phyloP scores from a whole-genome alignment of 164 flowering plant genomes.

The Aristolochia contorta region DNA sequence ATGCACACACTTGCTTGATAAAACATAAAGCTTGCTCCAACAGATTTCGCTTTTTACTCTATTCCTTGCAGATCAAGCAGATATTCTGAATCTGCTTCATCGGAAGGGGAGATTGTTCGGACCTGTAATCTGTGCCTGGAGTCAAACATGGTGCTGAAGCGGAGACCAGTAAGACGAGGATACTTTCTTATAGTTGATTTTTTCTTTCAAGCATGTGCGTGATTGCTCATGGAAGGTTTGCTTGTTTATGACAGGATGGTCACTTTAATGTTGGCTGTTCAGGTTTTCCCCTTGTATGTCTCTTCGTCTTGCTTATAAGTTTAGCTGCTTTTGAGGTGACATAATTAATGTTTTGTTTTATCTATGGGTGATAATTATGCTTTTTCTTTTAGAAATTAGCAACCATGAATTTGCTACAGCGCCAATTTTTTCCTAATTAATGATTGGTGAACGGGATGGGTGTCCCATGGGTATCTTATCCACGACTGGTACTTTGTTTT shows the following conservation, averaged over 20 bases:
- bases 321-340: too few species aligned
- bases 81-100: background rate
- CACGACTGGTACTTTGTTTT: too few species aligned
- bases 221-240: background rate
- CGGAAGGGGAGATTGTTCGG: slow-evolving; percentile 45
- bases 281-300: slow-evolving; percentile 75
- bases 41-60: background rate
- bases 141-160: slow-evolving; percentile 68
- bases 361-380: too few species aligned
- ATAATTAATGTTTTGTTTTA: too few species aligned
- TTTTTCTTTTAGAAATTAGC: too few species aligned
- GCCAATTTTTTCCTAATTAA: too few species aligned
- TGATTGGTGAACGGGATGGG: too few species aligned
- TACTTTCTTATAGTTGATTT: background rate
- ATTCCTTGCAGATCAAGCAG: slow-evolving; percentile 42
- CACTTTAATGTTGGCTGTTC: slow-evolving; percentile 94
- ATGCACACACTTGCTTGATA: too few species aligned
- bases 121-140: slow-evolving; percentile 62
- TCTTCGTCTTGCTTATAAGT: background rate
- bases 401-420: too few species aligned
- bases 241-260: slow-evolving; percentile 61
- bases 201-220: background rate
- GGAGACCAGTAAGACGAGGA: slow-evolving; percentile 42
- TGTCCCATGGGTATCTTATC: too few species aligned
- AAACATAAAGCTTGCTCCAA: background rate